Percentiles rank a stretch among this genome's conserved stretches.
Evolutionary conservation across 2,329 filamentous ascomycete genomes (phyloP).

Genomic region (Westerdykella sp.): DNA sequence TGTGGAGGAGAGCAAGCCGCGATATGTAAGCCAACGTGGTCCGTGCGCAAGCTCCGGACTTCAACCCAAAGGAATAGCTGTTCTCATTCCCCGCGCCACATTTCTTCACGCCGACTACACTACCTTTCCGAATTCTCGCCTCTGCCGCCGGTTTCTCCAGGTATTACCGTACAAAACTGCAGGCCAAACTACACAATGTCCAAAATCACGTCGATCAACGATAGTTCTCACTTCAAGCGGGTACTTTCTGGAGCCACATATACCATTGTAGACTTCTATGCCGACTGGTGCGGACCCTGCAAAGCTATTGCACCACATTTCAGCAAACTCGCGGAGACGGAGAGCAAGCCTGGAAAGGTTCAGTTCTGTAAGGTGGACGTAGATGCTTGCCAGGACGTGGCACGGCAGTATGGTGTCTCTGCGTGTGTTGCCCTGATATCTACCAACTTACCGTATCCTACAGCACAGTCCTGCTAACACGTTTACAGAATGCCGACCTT

Average conservation of each 20-base stretch:
- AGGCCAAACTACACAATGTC: constrained; percentile 10
- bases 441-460: background rate
- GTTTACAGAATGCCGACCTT: constrained; percentile 43
- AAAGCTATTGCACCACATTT: constrained; percentile 48
- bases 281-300: constrained; percentile 54
- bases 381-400: constrained; percentile 47
- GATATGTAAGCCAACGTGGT: too few relatives aligned
- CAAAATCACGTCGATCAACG: constrained; percentile 29
- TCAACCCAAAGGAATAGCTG: too few relatives aligned
- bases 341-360: constrained; percentile 42
- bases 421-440: constrained; percentile 33
- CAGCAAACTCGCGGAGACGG: constrained; percentile 46
- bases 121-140: too few relatives aligned
- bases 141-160: too few relatives aligned
- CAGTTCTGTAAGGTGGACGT: constrained; percentile 53
- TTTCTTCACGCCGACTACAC: too few relatives aligned
- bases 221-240: constrained; percentile 30
- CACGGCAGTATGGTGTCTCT: constrained; percentile 45
- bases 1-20: background rate
- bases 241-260: constrained; percentile 32
- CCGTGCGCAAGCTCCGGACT: too few relatives aligned
- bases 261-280: constrained; percentile 49
- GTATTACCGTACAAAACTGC: too few relatives aligned
- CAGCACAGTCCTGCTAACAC: constrained; percentile 3
- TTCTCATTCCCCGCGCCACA: too few relatives aligned